Percentiles rank a stretch among this genome's conserved stretches.
These are phyloP conservation scores for Aspergillus flavus DNA, from an alignment of 2,329 filamentous ascomycete species.

Conservation along the genomic window DNA sequence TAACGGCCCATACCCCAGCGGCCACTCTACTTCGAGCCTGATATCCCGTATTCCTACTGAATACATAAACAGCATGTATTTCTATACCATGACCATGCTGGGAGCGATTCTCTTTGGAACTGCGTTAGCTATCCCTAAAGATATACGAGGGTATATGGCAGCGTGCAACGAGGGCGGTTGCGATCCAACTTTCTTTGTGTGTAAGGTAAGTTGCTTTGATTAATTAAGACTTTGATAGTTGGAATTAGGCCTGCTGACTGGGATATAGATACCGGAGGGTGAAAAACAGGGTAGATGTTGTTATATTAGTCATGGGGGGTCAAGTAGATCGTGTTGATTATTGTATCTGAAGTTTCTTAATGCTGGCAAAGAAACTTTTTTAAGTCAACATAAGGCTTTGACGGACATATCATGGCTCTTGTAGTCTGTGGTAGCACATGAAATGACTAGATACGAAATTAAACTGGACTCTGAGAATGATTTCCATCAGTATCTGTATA, in stretches of 20 bases:
- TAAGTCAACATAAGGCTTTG: no score
- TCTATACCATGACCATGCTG: neutral
- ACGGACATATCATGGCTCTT: no score
- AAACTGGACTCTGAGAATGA: no score
- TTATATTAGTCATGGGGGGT: neutral
- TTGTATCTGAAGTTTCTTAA: no score
- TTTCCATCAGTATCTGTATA: no score
- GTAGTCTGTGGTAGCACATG: no score
- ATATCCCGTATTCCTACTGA: neutral
- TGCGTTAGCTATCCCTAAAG: neutral
- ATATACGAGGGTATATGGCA: neutral
- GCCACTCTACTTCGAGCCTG: neutral
- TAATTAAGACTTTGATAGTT: rapidly evolving
- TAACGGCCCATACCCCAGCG: no score
- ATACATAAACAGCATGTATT: neutral
- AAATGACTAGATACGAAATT: no score
- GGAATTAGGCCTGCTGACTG: neutral
- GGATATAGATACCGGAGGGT: neutral
- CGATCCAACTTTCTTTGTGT: neutral
- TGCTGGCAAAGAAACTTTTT: no score
- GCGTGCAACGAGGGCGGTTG: neutral
- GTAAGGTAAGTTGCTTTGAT: neutral
- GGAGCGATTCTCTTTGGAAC: neutral
- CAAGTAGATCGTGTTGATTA: neutral
- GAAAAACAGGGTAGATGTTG: neutral